These are phyloP conservation scores for Harringtonia lauricola DNA, from an alignment of 2,329 filamentous ascomycete species.

Conservation along the genomic window DNA sequence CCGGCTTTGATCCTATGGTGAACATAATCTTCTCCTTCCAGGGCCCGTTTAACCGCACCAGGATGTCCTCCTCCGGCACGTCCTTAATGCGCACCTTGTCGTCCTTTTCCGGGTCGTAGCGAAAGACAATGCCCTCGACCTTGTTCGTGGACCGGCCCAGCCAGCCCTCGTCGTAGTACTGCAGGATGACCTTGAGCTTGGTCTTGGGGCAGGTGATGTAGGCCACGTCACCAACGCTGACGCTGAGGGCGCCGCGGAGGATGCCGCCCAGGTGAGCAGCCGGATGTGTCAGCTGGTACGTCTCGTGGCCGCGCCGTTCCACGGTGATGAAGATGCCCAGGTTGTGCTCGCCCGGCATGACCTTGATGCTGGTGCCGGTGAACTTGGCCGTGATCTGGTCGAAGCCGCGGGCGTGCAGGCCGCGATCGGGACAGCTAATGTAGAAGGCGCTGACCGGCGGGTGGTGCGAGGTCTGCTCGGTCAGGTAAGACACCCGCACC, in stretches of 20 bases:
- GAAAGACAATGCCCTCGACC: slow-evolving; percentile 83
- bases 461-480: slow-evolving; percentile 96
- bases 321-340: slow-evolving; percentile 90
- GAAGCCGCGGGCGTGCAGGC: slow-evolving; percentile 77
- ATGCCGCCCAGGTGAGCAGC: slow-evolving; percentile 86
- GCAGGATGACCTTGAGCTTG: slow-evolving; percentile 79
- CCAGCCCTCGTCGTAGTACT: slow-evolving; percentile 94
- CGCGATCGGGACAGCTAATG: slow-evolving; percentile 84
- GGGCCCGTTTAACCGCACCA: slow-evolving; percentile 70
- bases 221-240: slow-evolving; percentile 82
- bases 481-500: slow-evolving; percentile 83
- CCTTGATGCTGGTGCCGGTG: slow-evolving; percentile 87
- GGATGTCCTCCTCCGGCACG: slow-evolving; percentile 72
- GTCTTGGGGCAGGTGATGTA: slow-evolving; percentile 87
- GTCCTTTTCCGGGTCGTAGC: slow-evolving; percentile 80
- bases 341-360: slow-evolving; percentile 86
- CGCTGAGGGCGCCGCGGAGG: slow-evolving; percentile 73
- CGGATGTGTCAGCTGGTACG: slow-evolving; percentile 91
- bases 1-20: slow-evolving; percentile 45
- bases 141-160: slow-evolving; percentile 83
- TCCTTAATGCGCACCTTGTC: slow-evolving; percentile 70
- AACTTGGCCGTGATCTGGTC: slow-evolving; percentile 98
- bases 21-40: slow-evolving; percentile 68
- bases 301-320: slow-evolving; percentile 69
- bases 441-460: slow-evolving; percentile 95